phyloP scores from a whole-genome alignment of 257 asterid species.

The Perilla frutescens region DNA sequence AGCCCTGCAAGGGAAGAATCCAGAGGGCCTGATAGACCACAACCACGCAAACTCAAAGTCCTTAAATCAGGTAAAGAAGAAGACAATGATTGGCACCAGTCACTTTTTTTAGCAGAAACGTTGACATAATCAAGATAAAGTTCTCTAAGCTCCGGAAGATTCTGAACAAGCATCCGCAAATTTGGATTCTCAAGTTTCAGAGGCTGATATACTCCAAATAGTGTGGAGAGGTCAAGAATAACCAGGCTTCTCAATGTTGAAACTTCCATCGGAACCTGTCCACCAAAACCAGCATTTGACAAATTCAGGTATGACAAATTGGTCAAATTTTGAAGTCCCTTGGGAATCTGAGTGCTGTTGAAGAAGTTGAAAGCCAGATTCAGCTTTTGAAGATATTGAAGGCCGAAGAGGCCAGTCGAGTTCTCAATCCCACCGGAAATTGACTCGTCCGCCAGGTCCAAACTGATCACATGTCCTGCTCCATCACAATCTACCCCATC shows the following conservation, averaged over 20 bases:
- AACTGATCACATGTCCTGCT: conserved; percentile 49
- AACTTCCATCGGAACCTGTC: conserved; percentile 53
- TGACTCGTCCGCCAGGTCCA: conserved; percentile 47
- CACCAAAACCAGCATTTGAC: conserved; percentile 56
- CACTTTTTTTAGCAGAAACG: conserved; percentile 43
- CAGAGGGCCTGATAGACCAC: conserved; percentile 51
- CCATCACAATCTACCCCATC: conserved; percentile 59
- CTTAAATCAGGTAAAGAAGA: conserved; percentile 47
- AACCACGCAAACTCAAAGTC: conserved; percentile 52
- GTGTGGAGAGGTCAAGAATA: conserved; percentile 56
- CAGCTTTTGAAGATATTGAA: conserved; percentile 48
- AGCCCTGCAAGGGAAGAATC: conserved; percentile 47
- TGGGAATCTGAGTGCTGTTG: conserved; percentile 43
- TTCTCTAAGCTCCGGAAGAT: conserved; percentile 46
- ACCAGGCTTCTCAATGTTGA: conserved; percentile 42
- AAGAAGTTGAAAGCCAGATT: conserved; percentile 56
- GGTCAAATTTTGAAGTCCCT: conserved; percentile 41
- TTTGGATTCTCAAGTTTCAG: conserved; percentile 57
- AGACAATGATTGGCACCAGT: conserved; percentile 51
- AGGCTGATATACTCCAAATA: conserved; percentile 7
- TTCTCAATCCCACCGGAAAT: conserved; percentile 46
- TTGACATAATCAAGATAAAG: conserved; percentile 61
- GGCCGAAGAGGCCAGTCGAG: conserved; percentile 47
- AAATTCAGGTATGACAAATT: conserved; percentile 53
- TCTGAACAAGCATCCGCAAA: conserved; percentile 47